Evolutionary conservation across 306 rosid genomes (phyloP).

Genomic region (Sesbania bispinosa): DNA sequence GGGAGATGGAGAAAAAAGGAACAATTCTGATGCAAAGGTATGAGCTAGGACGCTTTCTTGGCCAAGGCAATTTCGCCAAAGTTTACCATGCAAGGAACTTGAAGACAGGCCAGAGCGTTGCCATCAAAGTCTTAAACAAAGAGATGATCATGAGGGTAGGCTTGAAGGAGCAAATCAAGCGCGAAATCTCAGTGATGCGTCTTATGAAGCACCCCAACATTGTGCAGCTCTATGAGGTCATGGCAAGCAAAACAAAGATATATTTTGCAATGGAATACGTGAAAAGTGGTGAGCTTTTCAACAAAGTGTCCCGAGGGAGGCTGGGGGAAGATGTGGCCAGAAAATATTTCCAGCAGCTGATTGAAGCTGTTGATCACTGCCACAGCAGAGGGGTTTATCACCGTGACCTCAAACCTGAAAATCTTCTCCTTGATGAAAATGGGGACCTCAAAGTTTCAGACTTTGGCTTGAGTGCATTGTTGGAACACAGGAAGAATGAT

Average conservation of each 20-base stretch:
- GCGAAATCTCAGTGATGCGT: constrained; percentile 55
- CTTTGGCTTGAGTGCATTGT: constrained; percentile 60
- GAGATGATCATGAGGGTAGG: constrained; percentile 43
- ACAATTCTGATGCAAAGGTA: constrained; percentile 46
- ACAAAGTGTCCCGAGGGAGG: constrained; percentile 50
- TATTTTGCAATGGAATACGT: constrained; percentile 59
- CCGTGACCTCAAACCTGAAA: constrained; percentile 65
- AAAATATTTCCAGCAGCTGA: constrained; percentile 64
- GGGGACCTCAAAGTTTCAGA: constrained; percentile 59
- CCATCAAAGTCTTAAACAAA: constrained; percentile 55
- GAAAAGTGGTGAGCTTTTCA: constrained; percentile 64
- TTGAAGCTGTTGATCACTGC: constrained; percentile 56
- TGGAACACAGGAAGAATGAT: constrained; percentile 38
- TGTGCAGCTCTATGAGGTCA: constrained; percentile 56
- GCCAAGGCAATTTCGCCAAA: constrained; percentile 60
- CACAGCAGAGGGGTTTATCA: constrained; percentile 62
- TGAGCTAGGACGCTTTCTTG: constrained; percentile 53
- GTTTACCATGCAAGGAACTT: constrained; percentile 53
- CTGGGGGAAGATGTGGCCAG: constrained; percentile 51
- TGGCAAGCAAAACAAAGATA: constrained; percentile 71
- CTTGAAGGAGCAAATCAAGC: constrained; percentile 56
- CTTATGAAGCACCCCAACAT: constrained; percentile 55
- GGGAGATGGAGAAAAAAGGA: constrained; percentile 23
- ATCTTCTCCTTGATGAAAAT: constrained; percentile 59
- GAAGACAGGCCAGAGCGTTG: constrained; percentile 39